Conservation (phyloP, 352 stramenopile species). For the Globisporangium yorkense region DNA sequence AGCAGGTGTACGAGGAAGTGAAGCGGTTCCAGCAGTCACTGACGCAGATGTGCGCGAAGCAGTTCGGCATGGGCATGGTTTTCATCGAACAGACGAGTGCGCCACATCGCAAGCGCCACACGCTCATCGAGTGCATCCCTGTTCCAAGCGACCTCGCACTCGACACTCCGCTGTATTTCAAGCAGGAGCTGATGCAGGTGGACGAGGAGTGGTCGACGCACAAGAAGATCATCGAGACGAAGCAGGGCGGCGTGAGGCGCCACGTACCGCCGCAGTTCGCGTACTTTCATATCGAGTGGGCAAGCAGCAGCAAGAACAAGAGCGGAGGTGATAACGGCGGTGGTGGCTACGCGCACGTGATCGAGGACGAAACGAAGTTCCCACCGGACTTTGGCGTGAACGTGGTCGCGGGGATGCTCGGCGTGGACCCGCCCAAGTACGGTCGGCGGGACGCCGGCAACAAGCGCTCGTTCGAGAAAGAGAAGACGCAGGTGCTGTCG, state of each 20-base stretch:
- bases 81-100: constrained; percentile 79
- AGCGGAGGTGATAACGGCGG: constrained; percentile 2
- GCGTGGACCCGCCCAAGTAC: constrained; percentile 58
- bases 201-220: constrained; percentile 78
- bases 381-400: constrained; percentile 72
- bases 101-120: constrained; percentile 56
- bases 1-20: constrained; percentile 62
- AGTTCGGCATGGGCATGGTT: constrained; percentile 54
- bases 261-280: constrained; percentile 71
- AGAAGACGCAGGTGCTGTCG: constrained; percentile 52
- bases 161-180: constrained; percentile 76
- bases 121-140: constrained; percentile 75
- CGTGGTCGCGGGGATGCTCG: constrained; percentile 73
- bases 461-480: constrained; percentile 36
- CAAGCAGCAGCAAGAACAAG: neutral
- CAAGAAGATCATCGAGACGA: constrained; percentile 78
- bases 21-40: constrained; percentile 60
- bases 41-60: constrained; percentile 41
- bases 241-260: constrained; percentile 45
- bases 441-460: constrained; percentile 32
- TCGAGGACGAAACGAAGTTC: constrained; percentile 75
- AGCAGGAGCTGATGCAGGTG: constrained; percentile 73
- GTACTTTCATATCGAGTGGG: constrained; percentile 86
- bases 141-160: constrained; percentile 51
- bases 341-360: constrained; percentile 77